Evolutionary conservation across 371 early-diverging fungal species (phyloP).

Genomic region (Mucor sp.): DNA sequence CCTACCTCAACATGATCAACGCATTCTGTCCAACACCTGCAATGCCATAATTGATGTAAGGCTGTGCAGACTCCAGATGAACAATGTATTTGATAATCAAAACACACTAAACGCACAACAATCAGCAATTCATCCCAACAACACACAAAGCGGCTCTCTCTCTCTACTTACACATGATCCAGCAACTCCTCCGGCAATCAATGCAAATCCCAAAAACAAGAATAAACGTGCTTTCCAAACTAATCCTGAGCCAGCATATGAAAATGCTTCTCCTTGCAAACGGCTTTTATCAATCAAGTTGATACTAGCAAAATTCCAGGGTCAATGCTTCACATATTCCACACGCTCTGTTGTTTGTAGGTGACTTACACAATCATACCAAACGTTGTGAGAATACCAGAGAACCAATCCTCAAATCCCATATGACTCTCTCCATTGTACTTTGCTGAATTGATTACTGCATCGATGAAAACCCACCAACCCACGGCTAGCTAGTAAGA

Average conservation of each 20-base stretch:
- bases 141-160: neutral
- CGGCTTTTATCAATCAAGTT: constrained; percentile 59
- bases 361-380: constrained; percentile 73
- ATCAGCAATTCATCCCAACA: neutral
- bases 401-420: constrained; percentile 81
- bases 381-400: constrained; percentile 75
- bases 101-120: constrained; percentile 53
- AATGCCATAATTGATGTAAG: constrained; percentile 70
- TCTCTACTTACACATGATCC: constrained; percentile 73
- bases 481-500: constrained; percentile 69
- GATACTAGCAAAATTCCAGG: constrained; percentile 36
- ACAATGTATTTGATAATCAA: constrained; percentile 73
- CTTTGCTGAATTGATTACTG: constrained; percentile 50
- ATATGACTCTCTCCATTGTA: constrained; percentile 37
- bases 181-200: constrained; percentile 78
- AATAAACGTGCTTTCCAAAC: constrained; percentile 73
- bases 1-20: constrained; percentile 73
- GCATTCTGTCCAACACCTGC: constrained; percentile 68
- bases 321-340: neutral
- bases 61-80: constrained; percentile 55
- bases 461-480: constrained; percentile 89
- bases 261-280: constrained; percentile 58
- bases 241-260: constrained; percentile 46
- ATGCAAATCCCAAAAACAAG: constrained; percentile 78
- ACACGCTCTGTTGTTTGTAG: neutral